A percentile compares a stretch with the other conserved stretches of the same genome.
Evolutionary conservation across 495 filamentous ascomycete genomes (phyloP).

Genomic region (Entonaema liquescens): DNA sequence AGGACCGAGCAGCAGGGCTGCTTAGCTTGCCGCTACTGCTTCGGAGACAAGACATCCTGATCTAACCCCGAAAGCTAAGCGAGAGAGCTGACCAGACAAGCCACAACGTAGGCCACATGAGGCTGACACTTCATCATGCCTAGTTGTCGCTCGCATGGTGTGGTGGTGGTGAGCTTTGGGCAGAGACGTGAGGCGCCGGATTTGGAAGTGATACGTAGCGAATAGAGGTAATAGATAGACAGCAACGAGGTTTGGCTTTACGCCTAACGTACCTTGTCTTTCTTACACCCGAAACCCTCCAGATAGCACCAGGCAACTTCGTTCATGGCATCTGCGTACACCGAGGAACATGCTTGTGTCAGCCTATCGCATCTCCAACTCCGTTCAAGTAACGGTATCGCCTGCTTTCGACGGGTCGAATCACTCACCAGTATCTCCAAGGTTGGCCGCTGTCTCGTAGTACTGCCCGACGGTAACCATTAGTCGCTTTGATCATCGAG

Average conservation of each 20-base stretch:
- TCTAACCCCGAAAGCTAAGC: constrained; percentile 22
- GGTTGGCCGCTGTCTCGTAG: constrained; percentile 95
- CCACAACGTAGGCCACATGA: constrained; percentile 44
- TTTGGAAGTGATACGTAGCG: constrained; percentile 44
- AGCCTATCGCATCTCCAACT: constrained; percentile 32
- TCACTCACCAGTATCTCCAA: constrained; percentile 79
- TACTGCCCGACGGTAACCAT: constrained; percentile 67
- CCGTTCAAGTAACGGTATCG: constrained; percentile 30
- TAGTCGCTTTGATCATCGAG: constrained; percentile 40
- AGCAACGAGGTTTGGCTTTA: constrained; percentile 25
- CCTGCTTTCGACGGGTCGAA: constrained; percentile 24
- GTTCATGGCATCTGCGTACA: constrained; percentile 86
- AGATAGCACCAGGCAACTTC: constrained; percentile 96
- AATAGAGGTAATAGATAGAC: constrained; percentile 32
- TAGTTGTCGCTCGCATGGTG: constrained; percentile 28
- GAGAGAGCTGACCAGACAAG: constrained; percentile 40
- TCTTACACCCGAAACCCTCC: constrained; percentile 92
- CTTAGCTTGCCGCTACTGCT: constrained; percentile 29
- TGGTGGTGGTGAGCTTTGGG: constrained; percentile 33
- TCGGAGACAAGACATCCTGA: constrained; percentile 23
- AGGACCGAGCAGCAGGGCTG: constrained; percentile 18
- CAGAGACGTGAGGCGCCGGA: constrained; percentile 36
- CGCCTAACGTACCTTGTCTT: constrained; percentile 86
- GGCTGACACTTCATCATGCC: constrained; percentile 41
- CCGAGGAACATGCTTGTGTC: constrained; percentile 32